These are phyloP conservation scores for Candida rishiriensis DNA, from an alignment of 805 yeast genomes.

Conservation along the genomic window DNA sequence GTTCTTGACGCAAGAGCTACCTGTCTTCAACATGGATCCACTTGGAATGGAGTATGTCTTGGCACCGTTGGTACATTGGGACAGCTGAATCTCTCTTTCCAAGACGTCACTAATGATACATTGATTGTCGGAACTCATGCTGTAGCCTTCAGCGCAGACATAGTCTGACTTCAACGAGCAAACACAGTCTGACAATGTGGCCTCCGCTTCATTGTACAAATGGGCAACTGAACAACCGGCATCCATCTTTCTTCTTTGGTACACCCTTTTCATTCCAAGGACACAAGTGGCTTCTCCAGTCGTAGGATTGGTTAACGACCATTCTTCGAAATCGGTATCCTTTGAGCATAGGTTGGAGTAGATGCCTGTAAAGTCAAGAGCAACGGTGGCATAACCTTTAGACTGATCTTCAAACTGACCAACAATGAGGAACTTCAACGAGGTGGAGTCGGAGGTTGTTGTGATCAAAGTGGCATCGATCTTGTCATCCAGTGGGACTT, in stretches of 20 bases:
- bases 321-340: slow-evolving; percentile 50
- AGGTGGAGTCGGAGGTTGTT: slow-evolving; percentile 64
- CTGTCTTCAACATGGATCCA: slow-evolving; percentile 9
- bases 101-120: slow-evolving; percentile 35
- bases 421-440: slow-evolving; percentile 47
- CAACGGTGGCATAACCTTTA: slow-evolving; percentile 33
- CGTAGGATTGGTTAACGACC: slow-evolving; percentile 25
- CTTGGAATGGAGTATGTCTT: slow-evolving; percentile 9
- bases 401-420: slow-evolving; percentile 28
- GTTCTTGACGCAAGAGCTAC: slow-evolving; percentile 1
- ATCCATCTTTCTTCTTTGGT: slow-evolving; percentile 51
- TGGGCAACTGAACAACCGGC: slow-evolving; percentile 50
- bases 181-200: slow-evolving; percentile 44
- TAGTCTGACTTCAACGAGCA: slow-evolving; percentile 50
- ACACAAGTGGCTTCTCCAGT: slow-evolving; percentile 35
- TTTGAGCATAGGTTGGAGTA: slow-evolving; percentile 20
- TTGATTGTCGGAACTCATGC: slow-evolving; percentile 17
- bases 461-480: slow-evolving; percentile 40
- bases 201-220: slow-evolving; percentile 32
- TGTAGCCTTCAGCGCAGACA: slow-evolving; percentile 53
- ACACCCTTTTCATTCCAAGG: slow-evolving; percentile 56
- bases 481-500: slow-evolving; percentile 36
- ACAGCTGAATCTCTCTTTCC: slow-evolving; percentile 4
- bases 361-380: slow-evolving; percentile 42
- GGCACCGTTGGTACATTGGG: slow-evolving; percentile 12